Conservation (phyloP, 2,329 filamentous ascomycete genomes). For the Exophiala bonariae region DNA sequence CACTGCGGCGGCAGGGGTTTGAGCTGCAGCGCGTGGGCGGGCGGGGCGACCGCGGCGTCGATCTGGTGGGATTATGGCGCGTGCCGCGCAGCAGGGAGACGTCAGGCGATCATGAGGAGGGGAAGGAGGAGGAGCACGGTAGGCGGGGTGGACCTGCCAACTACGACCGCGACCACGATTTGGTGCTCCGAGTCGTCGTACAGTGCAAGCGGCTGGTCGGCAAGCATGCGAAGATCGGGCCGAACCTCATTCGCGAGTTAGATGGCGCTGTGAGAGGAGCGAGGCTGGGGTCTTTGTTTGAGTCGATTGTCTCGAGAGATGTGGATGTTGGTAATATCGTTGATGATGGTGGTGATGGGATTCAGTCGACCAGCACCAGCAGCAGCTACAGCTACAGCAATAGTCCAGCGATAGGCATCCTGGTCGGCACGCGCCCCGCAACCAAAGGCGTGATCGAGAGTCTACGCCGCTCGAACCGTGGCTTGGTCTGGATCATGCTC, state of each 20-base stretch:
- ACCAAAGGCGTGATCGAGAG: slow-evolving; percentile 78
- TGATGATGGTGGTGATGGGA: neutral
- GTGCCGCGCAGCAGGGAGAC: slow-evolving; percentile 32
- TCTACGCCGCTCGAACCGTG: slow-evolving; percentile 64
- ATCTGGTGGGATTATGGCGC: slow-evolving; percentile 48
- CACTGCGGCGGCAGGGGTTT: slow-evolving; percentile 41
- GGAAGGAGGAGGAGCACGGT: slow-evolving; percentile 5
- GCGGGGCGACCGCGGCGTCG: slow-evolving; percentile 47
- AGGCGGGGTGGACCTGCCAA: neutral
- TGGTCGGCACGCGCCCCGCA: slow-evolving; percentile 68
- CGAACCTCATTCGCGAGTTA: slow-evolving; percentile 46
- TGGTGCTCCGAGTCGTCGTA: slow-evolving; percentile 43
- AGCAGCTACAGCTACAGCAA: too few species aligned
- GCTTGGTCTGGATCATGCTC: slow-evolving; percentile 64
- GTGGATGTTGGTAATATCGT: neutral
- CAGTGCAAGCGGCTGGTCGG: slow-evolving; percentile 47
- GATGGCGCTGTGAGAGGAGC: slow-evolving; percentile 56
- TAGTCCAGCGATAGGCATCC: slow-evolving; percentile 56
- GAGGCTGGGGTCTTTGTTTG: slow-evolving; percentile 5
- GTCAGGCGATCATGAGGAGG: neutral
- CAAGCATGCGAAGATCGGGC: slow-evolving; percentile 38
- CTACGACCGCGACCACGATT: slow-evolving; percentile 21
- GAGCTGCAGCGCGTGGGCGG: slow-evolving; percentile 45
- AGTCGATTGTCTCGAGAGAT: neutral
- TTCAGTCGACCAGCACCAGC: neutral